phyloP scores from a whole-genome alignment of 257 asterid genomes.

The Lycium barbarum region DNA sequence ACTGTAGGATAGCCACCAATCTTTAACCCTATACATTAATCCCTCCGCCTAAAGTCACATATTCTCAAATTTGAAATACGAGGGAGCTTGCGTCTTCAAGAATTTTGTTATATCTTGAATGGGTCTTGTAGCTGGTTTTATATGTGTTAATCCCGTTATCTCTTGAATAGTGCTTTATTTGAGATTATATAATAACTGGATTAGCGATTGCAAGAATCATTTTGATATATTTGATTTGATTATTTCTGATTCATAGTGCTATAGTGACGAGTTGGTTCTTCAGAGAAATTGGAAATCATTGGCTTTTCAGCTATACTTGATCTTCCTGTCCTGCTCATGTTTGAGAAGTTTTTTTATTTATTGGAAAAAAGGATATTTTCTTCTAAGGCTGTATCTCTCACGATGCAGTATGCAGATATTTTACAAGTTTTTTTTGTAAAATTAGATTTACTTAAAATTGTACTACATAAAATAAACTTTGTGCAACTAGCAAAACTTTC shows the following conservation, averaged over 20 bases:
- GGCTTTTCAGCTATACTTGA: constrained; percentile 15
- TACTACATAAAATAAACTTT: constrained; percentile 4
- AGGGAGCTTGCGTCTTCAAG: background rate
- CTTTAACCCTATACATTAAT: too few relatives aligned
- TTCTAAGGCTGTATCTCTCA: background rate
- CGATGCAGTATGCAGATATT: background rate
- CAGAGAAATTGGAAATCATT: background rate
- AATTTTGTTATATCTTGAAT: background rate
- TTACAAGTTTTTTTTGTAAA: background rate
- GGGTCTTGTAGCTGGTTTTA: constrained; percentile 6
- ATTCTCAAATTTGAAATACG: too few relatives aligned
- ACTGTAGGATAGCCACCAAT: too few relatives aligned
- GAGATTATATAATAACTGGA: background rate
- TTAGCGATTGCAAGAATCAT: background rate
- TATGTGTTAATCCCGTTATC: background rate
- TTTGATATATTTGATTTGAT: background rate
- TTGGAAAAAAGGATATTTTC: background rate
- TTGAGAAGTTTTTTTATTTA: background rate
- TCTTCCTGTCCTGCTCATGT: constrained; percentile 11
- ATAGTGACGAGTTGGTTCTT: background rate
- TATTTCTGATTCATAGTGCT: background rate
- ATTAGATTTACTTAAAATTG: background rate
- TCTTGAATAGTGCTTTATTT: background rate
- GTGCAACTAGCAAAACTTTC: background rate
- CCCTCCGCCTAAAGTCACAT: too few relatives aligned